These are phyloP conservation scores for Kuraishia piskuri DNA, from an alignment of 805 yeast genomes.

Conservation along the genomic window DNA sequence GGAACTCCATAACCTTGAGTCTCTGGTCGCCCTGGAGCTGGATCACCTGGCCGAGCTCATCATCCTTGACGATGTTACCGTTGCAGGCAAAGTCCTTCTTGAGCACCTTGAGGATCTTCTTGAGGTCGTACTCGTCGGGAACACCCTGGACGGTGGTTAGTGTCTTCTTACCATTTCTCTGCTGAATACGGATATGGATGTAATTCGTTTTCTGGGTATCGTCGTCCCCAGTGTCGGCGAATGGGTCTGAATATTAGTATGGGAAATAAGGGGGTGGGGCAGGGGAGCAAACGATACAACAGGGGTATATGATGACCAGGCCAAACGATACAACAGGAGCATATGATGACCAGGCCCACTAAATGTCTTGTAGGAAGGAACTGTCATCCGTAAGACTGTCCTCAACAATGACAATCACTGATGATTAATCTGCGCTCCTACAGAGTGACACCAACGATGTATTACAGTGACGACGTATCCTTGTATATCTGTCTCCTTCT, in stretches of 20 bases:
- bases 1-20: conserved; percentile 88
- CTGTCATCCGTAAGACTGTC: too few relatives aligned
- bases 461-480: too few relatives aligned
- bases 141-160: conserved; percentile 97
- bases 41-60: conserved; percentile 91
- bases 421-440: too few relatives aligned
- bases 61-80: conserved; percentile 96
- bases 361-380: too few relatives aligned
- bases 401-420: too few relatives aligned
- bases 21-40: conserved; percentile 99
- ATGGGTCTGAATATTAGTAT: conserved; percentile 59
- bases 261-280: too few relatives aligned
- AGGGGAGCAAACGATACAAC: too few relatives aligned
- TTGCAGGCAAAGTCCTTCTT: conserved; percentile 98
- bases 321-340: too few relatives aligned
- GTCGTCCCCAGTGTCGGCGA: conserved; percentile 99
- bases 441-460: too few relatives aligned
- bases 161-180: conserved; percentile 98
- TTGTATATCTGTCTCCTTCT: too few relatives aligned
- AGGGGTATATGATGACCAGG: too few relatives aligned
- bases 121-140: conserved; percentile 89
- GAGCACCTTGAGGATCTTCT: conserved; percentile 85
- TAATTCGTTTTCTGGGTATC: conserved; percentile 93
- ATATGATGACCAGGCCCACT: too few relatives aligned
- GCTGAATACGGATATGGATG: conserved; percentile 98